Evolutionary conservation across 129 eudicot species (phyloP), one percentile per base, ranked within the genome.

Genomic region (Erigeron canadensis): DNA sequence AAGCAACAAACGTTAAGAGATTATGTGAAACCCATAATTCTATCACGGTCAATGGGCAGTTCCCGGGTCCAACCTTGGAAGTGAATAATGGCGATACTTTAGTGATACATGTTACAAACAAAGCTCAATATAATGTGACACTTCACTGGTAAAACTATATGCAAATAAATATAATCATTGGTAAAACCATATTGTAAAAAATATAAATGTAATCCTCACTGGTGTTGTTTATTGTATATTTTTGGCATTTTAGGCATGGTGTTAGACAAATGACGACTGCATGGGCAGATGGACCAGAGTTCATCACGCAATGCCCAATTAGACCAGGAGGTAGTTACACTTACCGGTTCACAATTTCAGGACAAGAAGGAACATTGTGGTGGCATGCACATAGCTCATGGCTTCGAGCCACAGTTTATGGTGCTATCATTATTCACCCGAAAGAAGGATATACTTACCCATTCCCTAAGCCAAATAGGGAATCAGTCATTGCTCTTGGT

Each of bases 371-470:
- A 38, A 93, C 97, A 11, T 76, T 91, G 0, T 91, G 98, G 98
- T 93, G 98, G 98, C 96, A 93, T 58, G 97, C 96, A 10, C 97
- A 91, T 74, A 91, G 97, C 78, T 91, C 98, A n/a, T 93, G 96
- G 96, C 77, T 89, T 55, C 81, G 98, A 70, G 96, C 98, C 74
- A 93, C 98, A 1, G 95, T 93, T 34, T 93, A 93, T 70, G 96
- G 98, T 63, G 90, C 95, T 72, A 54, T 93, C 0, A 75, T 93
- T 41, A 85, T 93, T 77, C 95, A 72, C 70, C 98, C 98, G 3
- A 82, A 71, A 75, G 42, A 80, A 80, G 96, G 92, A 67, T 82
- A 77, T 4, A 67, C 95, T 7, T 89, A 89, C 76, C 96, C 98
- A 0, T 93, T 93, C 48, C 79, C 88, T 12, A 93, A 87, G 88